Evolutionary conservation across 2,329 filamentous ascomycete species (phyloP).

Genomic region (Graphiopsis chlorocephala): DNA sequence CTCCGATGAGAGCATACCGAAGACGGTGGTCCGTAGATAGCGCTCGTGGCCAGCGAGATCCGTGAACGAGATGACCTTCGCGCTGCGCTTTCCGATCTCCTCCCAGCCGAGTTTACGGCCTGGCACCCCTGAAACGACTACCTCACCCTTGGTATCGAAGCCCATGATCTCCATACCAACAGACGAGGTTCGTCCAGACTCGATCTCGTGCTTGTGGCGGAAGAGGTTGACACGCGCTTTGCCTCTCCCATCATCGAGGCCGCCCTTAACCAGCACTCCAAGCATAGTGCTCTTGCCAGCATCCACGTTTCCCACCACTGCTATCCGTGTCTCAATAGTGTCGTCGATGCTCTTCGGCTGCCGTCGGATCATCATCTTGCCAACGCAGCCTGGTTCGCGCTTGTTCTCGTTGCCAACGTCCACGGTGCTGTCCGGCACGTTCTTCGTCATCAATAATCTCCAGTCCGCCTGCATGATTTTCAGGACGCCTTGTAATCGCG

Average conservation of each 20-base stretch:
- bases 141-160: constrained; percentile 81
- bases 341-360: constrained; percentile 73
- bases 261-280: constrained; percentile 91
- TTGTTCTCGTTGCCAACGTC: constrained; percentile 63
- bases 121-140: constrained; percentile 76
- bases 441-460: constrained; percentile 81
- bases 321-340: constrained; percentile 92
- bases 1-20: constrained; percentile 88
- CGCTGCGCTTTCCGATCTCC: constrained; percentile 89
- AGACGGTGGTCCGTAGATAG: constrained; percentile 93
- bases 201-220: constrained; percentile 95
- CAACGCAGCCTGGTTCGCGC: constrained; percentile 72
- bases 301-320: constrained; percentile 95
- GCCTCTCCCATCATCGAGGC: constrained; percentile 89
- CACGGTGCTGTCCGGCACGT: constrained; percentile 69
- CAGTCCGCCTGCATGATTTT: constrained; percentile 68
- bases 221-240: constrained; percentile 94
- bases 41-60: constrained; percentile 94
- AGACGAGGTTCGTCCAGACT: constrained; percentile 90
- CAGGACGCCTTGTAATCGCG: constrained; percentile 64
- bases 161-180: constrained; percentile 99
- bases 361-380: constrained; percentile 83
- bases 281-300: constrained; percentile 96
- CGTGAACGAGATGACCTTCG: constrained; percentile 95
- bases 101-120: constrained; percentile 93